Evolutionary conservation across 2,329 filamentous ascomycete species (phyloP).

Genomic region (Diplodia mutila): DNA sequence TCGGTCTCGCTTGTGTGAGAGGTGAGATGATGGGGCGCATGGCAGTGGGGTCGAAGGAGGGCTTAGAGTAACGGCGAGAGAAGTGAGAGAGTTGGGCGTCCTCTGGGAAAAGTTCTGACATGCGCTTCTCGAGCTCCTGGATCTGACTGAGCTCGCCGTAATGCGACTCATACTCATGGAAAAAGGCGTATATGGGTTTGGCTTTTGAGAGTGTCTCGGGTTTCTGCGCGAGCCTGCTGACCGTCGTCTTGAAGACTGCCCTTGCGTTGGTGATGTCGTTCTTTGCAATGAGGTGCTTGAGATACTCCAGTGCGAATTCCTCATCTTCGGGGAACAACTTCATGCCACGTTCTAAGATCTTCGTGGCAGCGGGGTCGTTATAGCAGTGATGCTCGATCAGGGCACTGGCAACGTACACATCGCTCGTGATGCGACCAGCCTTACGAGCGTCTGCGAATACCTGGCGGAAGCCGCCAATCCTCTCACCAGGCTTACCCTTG

Average conservation of each 20-base stretch:
- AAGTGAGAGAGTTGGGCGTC: constrained; percentile 79
- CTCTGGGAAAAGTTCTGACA: constrained; percentile 90
- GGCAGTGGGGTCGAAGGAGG: constrained; percentile 77
- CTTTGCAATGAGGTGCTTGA: constrained; percentile 90
- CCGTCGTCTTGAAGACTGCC: constrained; percentile 93
- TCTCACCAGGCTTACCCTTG: constrained; percentile 64
- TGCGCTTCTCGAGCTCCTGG: constrained; percentile 85
- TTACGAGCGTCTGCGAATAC: constrained; percentile 89
- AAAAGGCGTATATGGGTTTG: constrained; percentile 85
- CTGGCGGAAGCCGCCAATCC: constrained; percentile 73
- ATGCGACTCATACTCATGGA: constrained; percentile 92
- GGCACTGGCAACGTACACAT: constrained; percentile 92
- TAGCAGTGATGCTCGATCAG: constrained; percentile 95
- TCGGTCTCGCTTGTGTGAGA: constrained; percentile 69
- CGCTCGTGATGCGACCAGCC: constrained; percentile 84
- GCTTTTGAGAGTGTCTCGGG: constrained; percentile 74
- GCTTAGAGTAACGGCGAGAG: constrained; percentile 68
- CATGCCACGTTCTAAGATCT: constrained; percentile 93
- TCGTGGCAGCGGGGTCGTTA: constrained; percentile 87
- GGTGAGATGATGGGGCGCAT: constrained; percentile 85
- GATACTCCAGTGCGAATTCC: constrained; percentile 89
- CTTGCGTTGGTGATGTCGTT: constrained; percentile 95
- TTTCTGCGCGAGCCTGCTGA: constrained; percentile 78
- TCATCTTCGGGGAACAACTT: constrained; percentile 94
- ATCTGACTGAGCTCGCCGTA: constrained; percentile 94